These are phyloP conservation scores for Fistulinella cinereoalba DNA, from an alignment of 1,284 basidiomycete genomes.

Conservation along the genomic window DNA sequence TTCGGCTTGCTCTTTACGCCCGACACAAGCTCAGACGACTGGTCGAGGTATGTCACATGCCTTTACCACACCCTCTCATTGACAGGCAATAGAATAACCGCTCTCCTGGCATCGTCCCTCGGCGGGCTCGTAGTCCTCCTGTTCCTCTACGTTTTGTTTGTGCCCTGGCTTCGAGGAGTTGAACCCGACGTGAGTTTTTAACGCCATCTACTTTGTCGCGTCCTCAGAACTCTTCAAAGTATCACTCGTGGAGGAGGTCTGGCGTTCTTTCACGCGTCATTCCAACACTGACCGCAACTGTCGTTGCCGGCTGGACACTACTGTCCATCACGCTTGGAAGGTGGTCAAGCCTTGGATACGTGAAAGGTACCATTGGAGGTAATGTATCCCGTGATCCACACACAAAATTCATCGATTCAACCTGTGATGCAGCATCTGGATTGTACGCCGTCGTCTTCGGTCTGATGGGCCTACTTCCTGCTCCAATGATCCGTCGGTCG, in stretches of 20 bases:
- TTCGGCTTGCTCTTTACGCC: slow-evolving; percentile 38
- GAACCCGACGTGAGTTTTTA: slow-evolving; percentile 60
- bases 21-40: slow-evolving; percentile 34
- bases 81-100: slow-evolving; percentile 42
- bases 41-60: slow-evolving; percentile 51
- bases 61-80: not conserved
- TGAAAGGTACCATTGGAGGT: slow-evolving; percentile 64
- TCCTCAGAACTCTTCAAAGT: slow-evolving; percentile 40
- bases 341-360: slow-evolving; percentile 62
- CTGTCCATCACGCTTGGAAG: slow-evolving; percentile 59
- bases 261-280: slow-evolving; percentile 57
- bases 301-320: slow-evolving; percentile 65
- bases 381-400: slow-evolving; percentile 18
- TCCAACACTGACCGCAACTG: slow-evolving; percentile 62
- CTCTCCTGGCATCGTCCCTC: slow-evolving; percentile 48
- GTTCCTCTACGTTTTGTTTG: slow-evolving; percentile 68
- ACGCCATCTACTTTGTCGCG: not conserved
- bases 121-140: slow-evolving; percentile 58
- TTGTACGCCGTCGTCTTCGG: slow-evolving; percentile 69
- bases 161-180: slow-evolving; percentile 60
- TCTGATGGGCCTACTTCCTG: slow-evolving; percentile 64
- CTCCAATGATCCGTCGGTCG: slow-evolving; percentile 48
- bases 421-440: slow-evolving; percentile 55
- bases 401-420: slow-evolving; percentile 4
- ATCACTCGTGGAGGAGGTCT: slow-evolving; percentile 60